Evolutionary conservation across 2,329 filamentous ascomycete species (phyloP).

Genomic region (Penicillium sp.): DNA sequence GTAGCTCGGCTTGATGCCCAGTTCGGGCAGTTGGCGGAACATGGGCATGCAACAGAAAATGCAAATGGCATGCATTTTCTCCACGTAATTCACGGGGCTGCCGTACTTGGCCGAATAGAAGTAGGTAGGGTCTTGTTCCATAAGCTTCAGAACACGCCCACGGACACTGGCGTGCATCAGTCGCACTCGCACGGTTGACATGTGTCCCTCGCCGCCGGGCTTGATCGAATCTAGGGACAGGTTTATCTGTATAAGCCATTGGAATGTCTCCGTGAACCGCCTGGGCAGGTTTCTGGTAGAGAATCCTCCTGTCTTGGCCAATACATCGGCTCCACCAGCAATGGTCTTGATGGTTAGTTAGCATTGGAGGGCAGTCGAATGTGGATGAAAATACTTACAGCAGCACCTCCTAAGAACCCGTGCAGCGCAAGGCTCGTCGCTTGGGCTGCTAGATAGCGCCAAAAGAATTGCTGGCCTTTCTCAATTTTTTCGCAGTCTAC

Average conservation of each 20-base stretch:
- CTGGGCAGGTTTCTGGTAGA: too few relatives aligned
- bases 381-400: too few relatives aligned
- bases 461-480: too few relatives aligned
- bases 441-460: too few relatives aligned
- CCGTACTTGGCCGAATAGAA: constrained; percentile 58
- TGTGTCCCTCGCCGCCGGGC: constrained; percentile 63
- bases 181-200: constrained; percentile 63
- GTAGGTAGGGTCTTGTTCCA: constrained; percentile 55
- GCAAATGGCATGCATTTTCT: constrained; percentile 67
- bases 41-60: constrained; percentile 67
- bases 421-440: too few relatives aligned
- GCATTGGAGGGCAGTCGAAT: too few relatives aligned
- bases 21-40: constrained; percentile 66
- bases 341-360: too few relatives aligned
- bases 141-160: constrained; percentile 59
- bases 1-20: constrained; percentile 62
- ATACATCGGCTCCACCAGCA: too few relatives aligned
- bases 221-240: constrained; percentile 61
- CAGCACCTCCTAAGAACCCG: too few relatives aligned
- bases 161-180: constrained; percentile 67
- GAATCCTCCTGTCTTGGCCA: too few relatives aligned
- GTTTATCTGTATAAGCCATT: constrained; percentile 70
- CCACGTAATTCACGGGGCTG: constrained; percentile 70
- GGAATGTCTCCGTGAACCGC: constrained; percentile 69
- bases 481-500: too few relatives aligned